These are phyloP conservation scores for Biscogniauxia mediterranea DNA, from an alignment of 2,329 filamentous ascomycete genomes.

Conservation along the genomic window DNA sequence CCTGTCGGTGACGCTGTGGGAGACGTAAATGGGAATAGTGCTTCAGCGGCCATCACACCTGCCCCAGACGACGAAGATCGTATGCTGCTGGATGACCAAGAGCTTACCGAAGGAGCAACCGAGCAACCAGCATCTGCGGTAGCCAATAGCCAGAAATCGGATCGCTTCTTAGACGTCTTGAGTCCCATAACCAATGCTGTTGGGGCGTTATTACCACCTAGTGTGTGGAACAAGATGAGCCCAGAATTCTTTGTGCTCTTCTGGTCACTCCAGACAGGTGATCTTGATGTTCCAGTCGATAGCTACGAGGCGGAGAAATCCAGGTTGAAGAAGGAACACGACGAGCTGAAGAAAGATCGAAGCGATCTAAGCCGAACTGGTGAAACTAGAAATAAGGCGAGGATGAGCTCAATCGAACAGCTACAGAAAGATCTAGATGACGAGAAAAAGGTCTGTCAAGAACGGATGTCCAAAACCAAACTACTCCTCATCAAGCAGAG, in stretches of 20 bases:
- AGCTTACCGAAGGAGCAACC: constrained; percentile 21
- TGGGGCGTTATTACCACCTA: constrained; percentile 56
- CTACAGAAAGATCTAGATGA: constrained; percentile 67
- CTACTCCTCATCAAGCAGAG: constrained; percentile 69
- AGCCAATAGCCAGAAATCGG: constrained; percentile 37
- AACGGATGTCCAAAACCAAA: constrained; percentile 65
- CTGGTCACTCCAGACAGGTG: constrained; percentile 84
- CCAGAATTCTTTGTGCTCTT: constrained; percentile 86
- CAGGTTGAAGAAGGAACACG: constrained; percentile 64
- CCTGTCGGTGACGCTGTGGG: constrained; percentile 54
- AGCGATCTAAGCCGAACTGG: constrained; percentile 69
- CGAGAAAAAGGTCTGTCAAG: constrained; percentile 70
- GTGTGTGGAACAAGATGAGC: constrained; percentile 68
- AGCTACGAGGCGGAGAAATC: constrained; percentile 77
- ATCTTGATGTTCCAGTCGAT: constrained; percentile 72
- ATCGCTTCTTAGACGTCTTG: constrained; percentile 66
- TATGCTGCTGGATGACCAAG: constrained; percentile 31
- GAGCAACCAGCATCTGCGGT: constrained; percentile 25
- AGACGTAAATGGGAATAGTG: constrained; percentile 36
- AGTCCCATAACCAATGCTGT: constrained; percentile 72
- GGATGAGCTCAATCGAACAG: constrained; percentile 67
- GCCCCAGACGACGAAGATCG: constrained; percentile 29
- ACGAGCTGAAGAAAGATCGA: constrained; percentile 67
- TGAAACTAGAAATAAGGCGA: constrained; percentile 64
- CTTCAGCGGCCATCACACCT: constrained; percentile 17